Evolutionary conservation across 306 rosid genomes (phyloP), one percentile per base, ranked within the genome.

Genomic region (Cicer bijugum): DNA sequence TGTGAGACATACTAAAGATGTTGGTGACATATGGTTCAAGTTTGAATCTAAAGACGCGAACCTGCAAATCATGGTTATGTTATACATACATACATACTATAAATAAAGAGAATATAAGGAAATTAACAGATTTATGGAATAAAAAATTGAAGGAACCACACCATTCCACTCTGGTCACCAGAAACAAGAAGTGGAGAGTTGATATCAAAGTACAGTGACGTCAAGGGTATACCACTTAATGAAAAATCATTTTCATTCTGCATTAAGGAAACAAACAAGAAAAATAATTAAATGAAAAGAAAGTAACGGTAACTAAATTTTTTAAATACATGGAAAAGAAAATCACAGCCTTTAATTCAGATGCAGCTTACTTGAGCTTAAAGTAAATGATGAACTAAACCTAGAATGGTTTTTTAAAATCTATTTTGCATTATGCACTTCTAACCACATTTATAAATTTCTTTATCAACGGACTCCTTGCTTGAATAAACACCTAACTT

Each of bases 111-210:
- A 47, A 56, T 44, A 48, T 9, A 15, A 55, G 47, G 19, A 52
- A 69, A 51, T 12, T 42, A 62, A 68, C 66, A 47, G 20, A 4
- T 75, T 64, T 39, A 50, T 61, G 8, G 43, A 52, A 45, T 56
- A 71, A 57, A 58, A 4, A 23, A 44, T 20, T 9, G 42, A 69
- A 67, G 73, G 44, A 71, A 82, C 64, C 84, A 88, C 76, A 94
- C 98, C 86, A 39, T 88, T 88, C 98, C 98, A 79, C 85, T 86
- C 37, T 89, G 84, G 75, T 94, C 96, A 76, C 98, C 98, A 56
- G 98, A 85, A 83, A 89, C 86, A 83, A 91, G 85, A 84, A 89
- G 86, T 52, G 66, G 87, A 20, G 88, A 78, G 65, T 77, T 85
- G 73, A 63, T 76, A 76, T 91, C 83, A n/a, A 89, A 85, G 71